phyloP scores from a whole-genome alignment of 148 eudicot genomes.

The Rhododendron williamsianum region DNA sequence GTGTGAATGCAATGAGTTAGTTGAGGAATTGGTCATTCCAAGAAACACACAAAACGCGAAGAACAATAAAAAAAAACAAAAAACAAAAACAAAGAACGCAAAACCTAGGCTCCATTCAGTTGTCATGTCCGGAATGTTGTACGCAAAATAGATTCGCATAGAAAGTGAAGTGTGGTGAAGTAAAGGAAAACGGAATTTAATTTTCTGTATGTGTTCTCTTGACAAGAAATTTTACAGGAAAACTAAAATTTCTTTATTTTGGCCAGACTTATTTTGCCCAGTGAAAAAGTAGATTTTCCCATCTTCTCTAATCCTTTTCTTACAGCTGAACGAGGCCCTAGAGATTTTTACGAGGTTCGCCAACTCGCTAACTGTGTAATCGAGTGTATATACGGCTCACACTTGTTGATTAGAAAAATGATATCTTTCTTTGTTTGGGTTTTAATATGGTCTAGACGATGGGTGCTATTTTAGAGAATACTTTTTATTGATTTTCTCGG shows the following conservation, averaged over 20 bases:
- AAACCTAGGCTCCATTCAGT: too few relatives aligned
- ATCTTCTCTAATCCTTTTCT: neutral
- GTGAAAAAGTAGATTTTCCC: neutral
- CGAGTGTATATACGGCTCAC: neutral
- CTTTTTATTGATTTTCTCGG: neutral
- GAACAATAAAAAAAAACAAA: too few relatives aligned
- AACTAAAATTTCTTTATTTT: neutral
- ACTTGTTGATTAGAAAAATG: neutral
- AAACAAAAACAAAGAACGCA: too few relatives aligned
- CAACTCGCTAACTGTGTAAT: neutral
- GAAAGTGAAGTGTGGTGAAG: neutral
- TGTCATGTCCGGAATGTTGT: too few relatives aligned
- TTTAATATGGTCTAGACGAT: slow-evolving; percentile 1
- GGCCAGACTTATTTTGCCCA: neutral
- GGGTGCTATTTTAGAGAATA: neutral
- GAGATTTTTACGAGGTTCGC: neutral
- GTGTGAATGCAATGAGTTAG: neutral
- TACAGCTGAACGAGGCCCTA: neutral
- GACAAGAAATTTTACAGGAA: neutral
- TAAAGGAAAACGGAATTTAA: neutral
- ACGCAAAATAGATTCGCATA: too few relatives aligned
- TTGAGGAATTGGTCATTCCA: neutral
- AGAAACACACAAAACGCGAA: neutral
- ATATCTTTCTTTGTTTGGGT: neutral
- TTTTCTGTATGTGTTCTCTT: too few relatives aligned